Conservation (phyloP, 768 basidiomycete species). For the Mycena pura region DNA sequence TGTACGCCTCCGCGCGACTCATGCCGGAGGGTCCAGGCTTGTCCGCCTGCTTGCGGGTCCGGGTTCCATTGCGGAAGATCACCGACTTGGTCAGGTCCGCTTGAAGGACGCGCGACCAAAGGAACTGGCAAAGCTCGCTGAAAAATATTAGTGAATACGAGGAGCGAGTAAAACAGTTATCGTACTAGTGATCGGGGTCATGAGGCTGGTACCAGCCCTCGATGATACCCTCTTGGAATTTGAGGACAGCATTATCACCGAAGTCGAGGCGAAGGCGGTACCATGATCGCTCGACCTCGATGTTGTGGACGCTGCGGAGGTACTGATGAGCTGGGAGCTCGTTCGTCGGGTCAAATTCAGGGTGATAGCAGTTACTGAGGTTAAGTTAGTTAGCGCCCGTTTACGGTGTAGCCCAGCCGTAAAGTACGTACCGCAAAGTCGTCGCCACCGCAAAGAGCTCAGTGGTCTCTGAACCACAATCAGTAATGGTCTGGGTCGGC, state of each 20-base stretch:
- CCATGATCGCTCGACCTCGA: conserved; percentile 40
- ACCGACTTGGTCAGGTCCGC: conserved; percentile 17
- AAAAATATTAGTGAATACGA: not conserved
- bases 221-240: not conserved
- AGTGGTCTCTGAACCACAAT: conserved; percentile 39
- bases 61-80: conserved; percentile 30
- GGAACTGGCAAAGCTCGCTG: conserved; percentile 30
- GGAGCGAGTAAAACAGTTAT: not conserved
- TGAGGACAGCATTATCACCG: conserved; percentile 34
- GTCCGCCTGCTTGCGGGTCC: conserved; percentile 35
- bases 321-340: conserved; percentile 36
- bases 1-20: conserved; percentile 39
- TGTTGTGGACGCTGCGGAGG: conserved; percentile 36
- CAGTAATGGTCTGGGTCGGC: conserved; percentile 33
- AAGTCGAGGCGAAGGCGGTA: conserved; percentile 32
- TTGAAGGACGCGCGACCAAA: conserved; percentile 30
- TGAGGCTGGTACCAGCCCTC: not conserved
- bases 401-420: not conserved
- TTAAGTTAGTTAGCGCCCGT: not conserved
- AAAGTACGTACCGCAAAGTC: conserved; percentile 35
- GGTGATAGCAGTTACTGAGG: conserved; percentile 26
- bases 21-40: conserved; percentile 44
- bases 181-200: conserved; percentile 6
- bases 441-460: conserved; percentile 35
- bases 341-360: conserved; percentile 21